These are phyloP conservation scores for Pelagophyceae sp. DNA, from an alignment of 352 stramenopile species.

Conservation along the genomic window DNA sequence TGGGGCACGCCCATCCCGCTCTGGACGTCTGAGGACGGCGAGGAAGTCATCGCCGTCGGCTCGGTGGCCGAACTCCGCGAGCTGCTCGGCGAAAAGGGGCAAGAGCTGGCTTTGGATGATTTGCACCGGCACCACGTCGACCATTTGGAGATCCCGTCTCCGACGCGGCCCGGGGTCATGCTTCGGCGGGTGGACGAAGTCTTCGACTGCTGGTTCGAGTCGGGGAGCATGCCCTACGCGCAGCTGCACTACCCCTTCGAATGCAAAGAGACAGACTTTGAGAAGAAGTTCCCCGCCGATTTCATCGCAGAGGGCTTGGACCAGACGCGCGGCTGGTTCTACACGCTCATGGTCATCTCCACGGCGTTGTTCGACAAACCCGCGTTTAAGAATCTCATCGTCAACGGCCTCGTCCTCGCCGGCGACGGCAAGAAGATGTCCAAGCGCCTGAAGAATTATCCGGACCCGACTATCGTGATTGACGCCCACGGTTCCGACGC, in stretches of 20 bases:
- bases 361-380: conserved; percentile 98
- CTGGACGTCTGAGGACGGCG: conserved; percentile 92
- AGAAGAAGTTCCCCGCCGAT: conserved; percentile 91
- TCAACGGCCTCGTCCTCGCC: conserved; percentile 97
- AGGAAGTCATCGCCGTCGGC: conserved; percentile 92
- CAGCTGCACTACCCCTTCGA: conserved; percentile 99
- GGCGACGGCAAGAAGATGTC: conserved; percentile 99
- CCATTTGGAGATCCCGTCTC: conserved; percentile 91
- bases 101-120: conserved; percentile 64
- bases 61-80: conserved; percentile 91
- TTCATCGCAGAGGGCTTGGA: conserved; percentile 99
- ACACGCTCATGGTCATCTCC: conserved; percentile 98
- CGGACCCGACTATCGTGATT: conserved; percentile 83
- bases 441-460: conserved; percentile 98
- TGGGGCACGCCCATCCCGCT: conserved; percentile 98
- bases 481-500: conserved; percentile 95
- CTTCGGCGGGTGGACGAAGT: conserved; percentile 66
- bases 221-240: conserved; percentile 97
- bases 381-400: conserved; percentile 98
- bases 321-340: conserved; percentile 99
- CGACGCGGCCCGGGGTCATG: conserved; percentile 55
- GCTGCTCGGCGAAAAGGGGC: conserved; percentile 67
- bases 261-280: conserved; percentile 88
- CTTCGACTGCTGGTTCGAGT: conserved; percentile 99
- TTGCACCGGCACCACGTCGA: conserved; percentile 97